Evolutionary conservation across 225 moss, liverwort and hornwort species (phyloP).

Genomic region (Antitrichia curtipendula): DNA sequence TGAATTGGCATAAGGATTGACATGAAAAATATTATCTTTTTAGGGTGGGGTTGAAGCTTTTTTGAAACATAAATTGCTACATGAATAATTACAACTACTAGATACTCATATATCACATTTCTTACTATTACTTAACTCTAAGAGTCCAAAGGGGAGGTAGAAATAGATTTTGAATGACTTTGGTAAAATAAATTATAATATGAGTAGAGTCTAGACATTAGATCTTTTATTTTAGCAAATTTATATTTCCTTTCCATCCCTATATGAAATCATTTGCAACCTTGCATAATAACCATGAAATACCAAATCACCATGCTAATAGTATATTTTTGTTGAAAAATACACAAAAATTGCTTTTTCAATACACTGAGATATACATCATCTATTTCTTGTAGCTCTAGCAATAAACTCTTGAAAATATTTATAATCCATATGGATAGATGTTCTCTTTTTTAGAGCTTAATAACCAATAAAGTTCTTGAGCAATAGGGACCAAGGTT

Average conservation of each 20-base stretch:
- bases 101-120: no score
- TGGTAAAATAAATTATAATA: no score
- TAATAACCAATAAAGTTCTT: background rate
- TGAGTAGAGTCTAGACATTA: no score
- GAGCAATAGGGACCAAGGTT: accelerated
- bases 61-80: accelerated
- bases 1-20: background rate
- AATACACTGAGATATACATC: background rate
- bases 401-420: background rate
- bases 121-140: no score
- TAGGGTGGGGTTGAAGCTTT: background rate
- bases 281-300: background rate
- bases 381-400: background rate
- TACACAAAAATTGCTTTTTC: background rate
- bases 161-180: no score
- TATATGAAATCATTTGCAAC: background rate
- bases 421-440: background rate
- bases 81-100: background rate
- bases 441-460: background rate
- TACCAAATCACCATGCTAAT: background rate
- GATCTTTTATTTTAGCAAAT: no score
- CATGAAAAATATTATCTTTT: background rate
- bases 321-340: background rate
- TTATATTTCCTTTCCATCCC: background rate
- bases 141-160: accelerated